These are phyloP conservation scores for Pichia sporocuriosa DNA, from an alignment of 805 yeast genomes.

Conservation along the genomic window DNA sequence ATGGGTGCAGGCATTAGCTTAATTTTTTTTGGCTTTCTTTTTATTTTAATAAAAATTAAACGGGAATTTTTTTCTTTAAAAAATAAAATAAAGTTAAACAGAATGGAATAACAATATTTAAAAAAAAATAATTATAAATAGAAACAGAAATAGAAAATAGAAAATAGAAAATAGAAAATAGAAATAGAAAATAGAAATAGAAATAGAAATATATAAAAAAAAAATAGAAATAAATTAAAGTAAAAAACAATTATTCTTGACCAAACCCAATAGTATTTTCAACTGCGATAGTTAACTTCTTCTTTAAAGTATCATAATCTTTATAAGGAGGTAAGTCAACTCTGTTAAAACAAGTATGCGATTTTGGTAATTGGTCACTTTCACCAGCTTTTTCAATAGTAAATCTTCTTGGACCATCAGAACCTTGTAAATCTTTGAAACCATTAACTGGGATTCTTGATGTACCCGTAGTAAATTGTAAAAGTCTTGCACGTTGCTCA, in stretches of 20 bases:
- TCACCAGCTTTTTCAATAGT: conserved; percentile 99
- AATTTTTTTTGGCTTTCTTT: conserved; percentile 12
- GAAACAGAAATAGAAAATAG: not conserved
- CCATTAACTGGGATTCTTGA: conserved; percentile 99
- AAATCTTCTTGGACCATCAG: conserved; percentile 98
- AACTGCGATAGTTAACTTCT: conserved; percentile 90
- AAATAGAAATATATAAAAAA: not conserved
- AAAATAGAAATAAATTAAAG: not conserved
- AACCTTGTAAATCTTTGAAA: conserved; percentile 96
- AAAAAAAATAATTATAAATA: no score
- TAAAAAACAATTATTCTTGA: conserved; percentile 56
- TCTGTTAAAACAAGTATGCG: conserved; percentile 98
- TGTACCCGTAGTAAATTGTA: conserved; percentile 98
- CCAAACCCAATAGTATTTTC: conserved; percentile 99
- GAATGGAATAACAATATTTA: no score
- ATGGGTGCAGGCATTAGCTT: conserved; percentile 29
- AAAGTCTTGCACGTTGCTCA: conserved; percentile 89
- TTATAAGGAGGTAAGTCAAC: conserved; percentile 94
- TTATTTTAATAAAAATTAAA: no score
- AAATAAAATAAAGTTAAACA: no score
- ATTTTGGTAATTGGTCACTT: conserved; percentile 84
- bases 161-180: not conserved
- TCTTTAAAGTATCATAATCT: conserved; percentile 76
- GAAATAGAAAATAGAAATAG: not conserved
- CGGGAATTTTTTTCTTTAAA: no score